phyloP scores from a whole-genome alignment of 1,284 basidiomycete genomes.

The Irpex sp. region DNA sequence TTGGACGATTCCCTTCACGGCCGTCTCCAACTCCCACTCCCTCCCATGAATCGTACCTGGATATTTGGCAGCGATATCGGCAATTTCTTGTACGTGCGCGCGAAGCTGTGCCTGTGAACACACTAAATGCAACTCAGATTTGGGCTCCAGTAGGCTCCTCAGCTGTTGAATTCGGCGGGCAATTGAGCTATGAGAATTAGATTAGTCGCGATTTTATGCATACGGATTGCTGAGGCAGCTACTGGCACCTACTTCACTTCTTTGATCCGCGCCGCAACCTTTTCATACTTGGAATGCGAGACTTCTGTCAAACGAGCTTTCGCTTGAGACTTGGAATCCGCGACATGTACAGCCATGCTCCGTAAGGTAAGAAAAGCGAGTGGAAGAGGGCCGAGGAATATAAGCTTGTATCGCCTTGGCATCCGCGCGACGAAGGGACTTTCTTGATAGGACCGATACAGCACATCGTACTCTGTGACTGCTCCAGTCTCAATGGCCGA shows the following conservation, averaged over 20 bases:
- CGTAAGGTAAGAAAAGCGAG: slow-evolving; percentile 46
- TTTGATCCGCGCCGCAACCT: slow-evolving; percentile 28
- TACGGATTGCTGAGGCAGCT: not conserved
- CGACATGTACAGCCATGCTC: slow-evolving; percentile 24
- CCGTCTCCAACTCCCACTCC: no score
- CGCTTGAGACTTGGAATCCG: slow-evolving; percentile 30
- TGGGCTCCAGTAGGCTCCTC: slow-evolving; percentile 15
- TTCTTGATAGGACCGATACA: not conserved
- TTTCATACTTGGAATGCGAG: slow-evolving; percentile 31
- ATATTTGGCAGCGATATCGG: slow-evolving; percentile 1
- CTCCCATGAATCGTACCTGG: no score
- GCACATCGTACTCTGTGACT: not conserved
- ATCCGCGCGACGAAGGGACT: slow-evolving; percentile 18
- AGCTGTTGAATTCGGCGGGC: slow-evolving; percentile 16
- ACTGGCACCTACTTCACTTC: slow-evolving; percentile 17
- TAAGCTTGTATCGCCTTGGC: slow-evolving; percentile 33
- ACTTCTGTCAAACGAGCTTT: slow-evolving; percentile 31
- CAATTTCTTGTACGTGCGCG: slow-evolving; percentile 11
- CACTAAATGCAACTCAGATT: slow-evolving; percentile 17
- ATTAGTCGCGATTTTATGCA: not conserved
- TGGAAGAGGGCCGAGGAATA: slow-evolving; percentile 49
- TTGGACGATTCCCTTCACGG: no score
- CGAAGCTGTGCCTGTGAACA: slow-evolving; percentile 19
- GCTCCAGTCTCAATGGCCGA: not conserved
- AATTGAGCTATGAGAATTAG: not conserved